A percentile compares a stretch with the other conserved stretches of the same genome.
phyloP scores from a whole-genome alignment of 129 eudicot species.

The Artemisia argyi region DNA sequence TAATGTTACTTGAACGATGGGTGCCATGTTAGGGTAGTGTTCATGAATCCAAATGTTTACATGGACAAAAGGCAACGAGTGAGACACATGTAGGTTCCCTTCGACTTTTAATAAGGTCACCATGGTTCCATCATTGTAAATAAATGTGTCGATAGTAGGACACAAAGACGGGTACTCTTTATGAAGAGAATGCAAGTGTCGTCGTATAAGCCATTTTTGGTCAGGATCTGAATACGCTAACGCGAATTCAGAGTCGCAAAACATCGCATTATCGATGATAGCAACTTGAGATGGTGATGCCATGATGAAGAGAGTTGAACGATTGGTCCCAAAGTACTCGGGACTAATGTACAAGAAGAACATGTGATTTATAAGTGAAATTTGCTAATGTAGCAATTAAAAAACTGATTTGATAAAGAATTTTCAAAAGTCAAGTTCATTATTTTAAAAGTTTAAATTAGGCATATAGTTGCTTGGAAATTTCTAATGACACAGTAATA shows the following conservation, averaged over 20 bases:
- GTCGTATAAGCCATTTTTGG: slow-evolving; percentile 66
- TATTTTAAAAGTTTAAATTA: slow-evolving; percentile 17
- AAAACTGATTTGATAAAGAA: slow-evolving; percentile 18
- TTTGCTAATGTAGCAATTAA: neutral
- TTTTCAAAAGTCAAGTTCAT: slow-evolving; percentile 19
- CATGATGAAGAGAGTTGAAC: slow-evolving; percentile 33
- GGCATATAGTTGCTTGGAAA: slow-evolving; percentile 26
- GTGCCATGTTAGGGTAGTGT: slow-evolving; percentile 51
- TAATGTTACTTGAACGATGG: slow-evolving; percentile 45
- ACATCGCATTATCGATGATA: slow-evolving; percentile 61
- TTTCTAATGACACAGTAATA: slow-evolving; percentile 22
- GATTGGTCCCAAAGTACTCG: neutral
- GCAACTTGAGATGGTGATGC: slow-evolving; percentile 38
- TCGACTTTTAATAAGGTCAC: slow-evolving; percentile 45
- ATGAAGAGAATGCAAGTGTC: slow-evolving; percentile 51
- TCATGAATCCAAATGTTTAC: slow-evolving; percentile 66
- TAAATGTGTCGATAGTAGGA: slow-evolving; percentile 36
- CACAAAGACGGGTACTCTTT: slow-evolving; percentile 43
- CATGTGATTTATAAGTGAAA: neutral
- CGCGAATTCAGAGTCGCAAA: slow-evolving; percentile 28
- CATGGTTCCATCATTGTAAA: slow-evolving; percentile 53
- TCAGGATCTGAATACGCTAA: slow-evolving; percentile 55
- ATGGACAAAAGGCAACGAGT: slow-evolving; percentile 30
- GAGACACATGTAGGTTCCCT: slow-evolving; percentile 40
- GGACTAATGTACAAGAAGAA: neutral